Percentiles rank a stretch among this genome's conserved stretches.
Conservation (phyloP, 2,329 filamentous ascomycete genomes). For the Colletotrichum salicis region DNA sequence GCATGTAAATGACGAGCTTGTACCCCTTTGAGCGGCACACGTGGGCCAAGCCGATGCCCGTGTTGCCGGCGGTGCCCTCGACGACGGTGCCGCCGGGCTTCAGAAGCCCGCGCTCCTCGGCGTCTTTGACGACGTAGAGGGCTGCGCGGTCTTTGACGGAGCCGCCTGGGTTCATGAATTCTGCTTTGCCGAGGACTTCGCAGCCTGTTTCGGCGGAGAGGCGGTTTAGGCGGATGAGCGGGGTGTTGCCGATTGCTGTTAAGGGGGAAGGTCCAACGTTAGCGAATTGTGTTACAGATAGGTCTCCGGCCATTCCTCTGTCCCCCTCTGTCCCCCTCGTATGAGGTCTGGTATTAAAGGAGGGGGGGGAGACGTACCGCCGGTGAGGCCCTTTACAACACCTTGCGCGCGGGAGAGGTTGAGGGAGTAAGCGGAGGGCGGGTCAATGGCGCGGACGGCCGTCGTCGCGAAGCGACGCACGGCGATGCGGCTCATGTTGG, state of each 20-base stretch:
- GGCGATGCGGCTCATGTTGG: constrained; percentile 75
- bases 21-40: constrained; percentile 94
- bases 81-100: constrained; percentile 91
- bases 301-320: neutral
- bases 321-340: neutral
- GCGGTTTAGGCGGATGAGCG: constrained; percentile 87
- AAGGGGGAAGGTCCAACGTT: neutral
- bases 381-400: constrained; percentile 79
- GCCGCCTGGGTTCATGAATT: constrained; percentile 98
- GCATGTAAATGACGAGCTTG: constrained; percentile 99
- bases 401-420: constrained; percentile 84
- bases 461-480: constrained; percentile 75
- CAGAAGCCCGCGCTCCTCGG: constrained; percentile 87
- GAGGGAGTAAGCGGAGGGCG: constrained; percentile 70
- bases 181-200: constrained; percentile 94
- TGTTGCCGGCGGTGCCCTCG: constrained; percentile 97
- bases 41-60: constrained; percentile 95
- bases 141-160: constrained; percentile 97
- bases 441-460: constrained; percentile 57
- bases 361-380: constrained; percentile 67
- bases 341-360: neutral
- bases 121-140: constrained; percentile 91
- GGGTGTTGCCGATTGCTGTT: constrained; percentile 95
- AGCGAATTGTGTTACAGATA: neutral
- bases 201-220: constrained; percentile 93